These are phyloP conservation scores for Russula sp. DNA, from an alignment of 768 basidiomycete genomes.

Conservation along the genomic window DNA sequence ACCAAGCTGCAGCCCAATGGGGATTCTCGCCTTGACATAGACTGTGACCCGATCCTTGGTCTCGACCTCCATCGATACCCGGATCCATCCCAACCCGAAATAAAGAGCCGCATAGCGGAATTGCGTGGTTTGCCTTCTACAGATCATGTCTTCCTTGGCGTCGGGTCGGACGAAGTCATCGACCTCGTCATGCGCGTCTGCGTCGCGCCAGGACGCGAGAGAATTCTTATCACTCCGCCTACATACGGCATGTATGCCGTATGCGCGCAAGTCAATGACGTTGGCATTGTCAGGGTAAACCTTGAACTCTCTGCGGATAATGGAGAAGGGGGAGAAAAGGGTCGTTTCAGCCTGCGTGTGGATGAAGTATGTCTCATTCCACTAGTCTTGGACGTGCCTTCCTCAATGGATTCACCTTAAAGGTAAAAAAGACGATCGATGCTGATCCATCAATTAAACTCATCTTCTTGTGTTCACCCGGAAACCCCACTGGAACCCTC, in stretches of 20 bases:
- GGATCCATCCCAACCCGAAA: conserved; percentile 75
- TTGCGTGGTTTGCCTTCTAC: conserved; percentile 60
- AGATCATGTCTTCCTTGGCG: conserved; percentile 81
- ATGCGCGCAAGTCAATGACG: conserved; percentile 92
- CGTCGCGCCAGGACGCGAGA: conserved; percentile 69
- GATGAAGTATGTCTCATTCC: conserved; percentile 51
- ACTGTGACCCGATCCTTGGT: conserved; percentile 34
- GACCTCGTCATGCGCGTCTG: conserved; percentile 90
- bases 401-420: conserved; percentile 7
- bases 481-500: conserved; percentile 91
- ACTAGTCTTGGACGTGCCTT: not conserved
- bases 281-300: conserved; percentile 71
- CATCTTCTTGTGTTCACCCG: conserved; percentile 92
- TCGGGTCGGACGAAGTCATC: conserved; percentile 95
- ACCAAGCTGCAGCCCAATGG: conserved; percentile 22
- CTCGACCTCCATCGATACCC: conserved; percentile 87
- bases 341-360: conserved; percentile 68
- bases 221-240: conserved; percentile 84
- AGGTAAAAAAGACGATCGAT: conserved; percentile 69
- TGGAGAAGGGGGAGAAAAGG: conserved; percentile 69
- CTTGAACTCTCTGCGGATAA: conserved; percentile 51
- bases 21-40: conserved; percentile 27
- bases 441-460: conserved; percentile 79
- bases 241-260: conserved; percentile 99
- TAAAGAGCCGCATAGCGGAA: conserved; percentile 70